phyloP scores from a whole-genome alignment of 2,329 filamentous ascomycete genomes.

The Claviceps monticola region DNA sequence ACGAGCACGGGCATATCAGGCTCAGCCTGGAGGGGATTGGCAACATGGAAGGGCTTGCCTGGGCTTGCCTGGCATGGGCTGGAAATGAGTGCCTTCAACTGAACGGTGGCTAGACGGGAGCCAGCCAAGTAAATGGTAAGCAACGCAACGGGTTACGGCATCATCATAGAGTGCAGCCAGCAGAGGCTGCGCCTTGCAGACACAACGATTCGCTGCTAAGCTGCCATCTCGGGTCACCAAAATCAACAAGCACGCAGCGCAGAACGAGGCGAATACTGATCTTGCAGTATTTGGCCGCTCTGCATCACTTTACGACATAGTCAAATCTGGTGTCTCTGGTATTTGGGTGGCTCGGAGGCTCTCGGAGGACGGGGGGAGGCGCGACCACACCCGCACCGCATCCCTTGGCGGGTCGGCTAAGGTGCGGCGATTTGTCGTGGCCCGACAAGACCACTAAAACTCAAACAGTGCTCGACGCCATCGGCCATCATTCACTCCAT shows the following conservation, averaged over 20 bases:
- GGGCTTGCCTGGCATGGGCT: neutral
- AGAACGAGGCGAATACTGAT: neutral
- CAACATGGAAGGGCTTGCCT: neutral
- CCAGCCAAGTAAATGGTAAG: neutral
- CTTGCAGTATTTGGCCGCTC: neutral
- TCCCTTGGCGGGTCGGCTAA: constrained; percentile 19
- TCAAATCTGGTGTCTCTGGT: neutral
- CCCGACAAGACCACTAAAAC: constrained; percentile 21
- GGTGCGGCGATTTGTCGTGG: constrained; percentile 24
- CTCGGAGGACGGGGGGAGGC: neutral
- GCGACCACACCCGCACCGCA: neutral
- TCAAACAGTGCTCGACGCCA: constrained; percentile 17
- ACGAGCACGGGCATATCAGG: neutral
- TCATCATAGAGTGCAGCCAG: constrained; percentile 1
- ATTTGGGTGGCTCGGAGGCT: neutral
- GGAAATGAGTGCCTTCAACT: neutral
- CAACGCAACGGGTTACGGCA: neutral
- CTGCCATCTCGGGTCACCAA: too few relatives aligned
- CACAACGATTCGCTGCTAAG: neutral
- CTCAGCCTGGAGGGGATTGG: neutral
- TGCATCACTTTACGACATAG: neutral
- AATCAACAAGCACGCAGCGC: neutral
- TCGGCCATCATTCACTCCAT: constrained; percentile 19
- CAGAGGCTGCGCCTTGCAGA: neutral
- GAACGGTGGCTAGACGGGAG: neutral